Evolutionary conservation across 1,284 basidiomycete genomes (phyloP).

Genomic region (Cystobasidium sp.): DNA sequence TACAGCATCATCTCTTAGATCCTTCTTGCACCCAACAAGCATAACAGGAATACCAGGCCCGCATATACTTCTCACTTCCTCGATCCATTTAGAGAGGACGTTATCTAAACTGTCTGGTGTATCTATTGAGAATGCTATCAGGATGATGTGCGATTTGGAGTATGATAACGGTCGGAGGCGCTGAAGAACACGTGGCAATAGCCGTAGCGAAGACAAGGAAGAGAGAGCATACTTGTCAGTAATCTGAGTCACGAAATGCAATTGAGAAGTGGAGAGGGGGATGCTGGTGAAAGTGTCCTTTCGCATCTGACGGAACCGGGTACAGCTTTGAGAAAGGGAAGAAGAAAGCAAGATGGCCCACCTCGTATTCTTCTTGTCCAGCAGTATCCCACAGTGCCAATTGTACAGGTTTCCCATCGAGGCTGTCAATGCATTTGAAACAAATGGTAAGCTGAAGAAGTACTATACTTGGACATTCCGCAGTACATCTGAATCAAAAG

Average conservation of each 20-base stretch:
- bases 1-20: constrained; percentile 51
- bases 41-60: constrained; percentile 65
- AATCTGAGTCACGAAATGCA: too few species aligned
- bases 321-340: too few species aligned
- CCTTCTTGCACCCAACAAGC: constrained; percentile 58
- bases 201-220: constrained; percentile 10
- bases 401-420: constrained; percentile 96
- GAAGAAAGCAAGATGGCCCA: too few species aligned
- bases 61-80: constrained; percentile 90
- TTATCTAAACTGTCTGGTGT: constrained; percentile 96
- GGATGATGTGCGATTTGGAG: constrained; percentile 96
- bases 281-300: too few species aligned
- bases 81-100: constrained; percentile 96
- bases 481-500: too few species aligned
- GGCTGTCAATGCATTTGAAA: constrained; percentile 47
- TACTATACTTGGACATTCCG: too few species aligned
- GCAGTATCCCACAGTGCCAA: constrained; percentile 97
- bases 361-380: constrained; percentile 93
- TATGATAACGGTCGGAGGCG: constrained; percentile 93
- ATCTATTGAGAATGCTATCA: constrained; percentile 95
- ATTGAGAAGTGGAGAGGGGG: too few species aligned
- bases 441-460: neutral
- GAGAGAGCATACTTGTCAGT: constrained; percentile 11
- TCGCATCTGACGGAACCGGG: too few species aligned
- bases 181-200: constrained; percentile 58